Evolutionary conservation across 2,329 filamentous ascomycete genomes (phyloP).

Genomic region (Dothideomycetes sp.): DNA sequence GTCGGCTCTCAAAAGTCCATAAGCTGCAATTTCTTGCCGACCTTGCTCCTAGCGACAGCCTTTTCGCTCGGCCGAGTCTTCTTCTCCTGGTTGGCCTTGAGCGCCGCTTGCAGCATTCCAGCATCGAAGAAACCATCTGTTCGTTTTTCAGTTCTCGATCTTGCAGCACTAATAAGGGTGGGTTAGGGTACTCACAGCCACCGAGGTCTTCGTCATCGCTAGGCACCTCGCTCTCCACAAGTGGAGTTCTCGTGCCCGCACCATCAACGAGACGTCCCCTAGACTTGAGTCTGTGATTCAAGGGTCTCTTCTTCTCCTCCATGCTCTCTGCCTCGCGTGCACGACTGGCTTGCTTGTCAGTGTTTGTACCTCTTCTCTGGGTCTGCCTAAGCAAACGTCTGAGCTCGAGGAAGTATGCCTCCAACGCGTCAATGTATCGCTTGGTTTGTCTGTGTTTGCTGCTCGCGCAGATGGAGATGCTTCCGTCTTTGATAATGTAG

Average conservation of each 20-base stretch:
- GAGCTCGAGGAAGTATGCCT: constrained; percentile 84
- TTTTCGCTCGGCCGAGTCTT: constrained; percentile 40
- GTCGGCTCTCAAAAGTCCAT: constrained; percentile 47
- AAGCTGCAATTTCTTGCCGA: constrained; percentile 63
- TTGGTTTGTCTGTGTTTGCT: constrained; percentile 91
- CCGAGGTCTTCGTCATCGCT: constrained; percentile 85
- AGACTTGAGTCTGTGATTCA: constrained; percentile 49
- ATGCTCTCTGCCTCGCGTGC: constrained; percentile 51
- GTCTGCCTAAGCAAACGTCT: constrained; percentile 69
- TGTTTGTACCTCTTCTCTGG: constrained; percentile 42
- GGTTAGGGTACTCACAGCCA: constrained; percentile 92
- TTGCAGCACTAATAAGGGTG: background rate
- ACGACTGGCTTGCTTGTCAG: constrained; percentile 42
- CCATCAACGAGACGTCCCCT: constrained; percentile 57
- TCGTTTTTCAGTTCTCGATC: constrained; percentile 6
- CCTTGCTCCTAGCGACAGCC: constrained; percentile 53
- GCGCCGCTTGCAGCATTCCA: constrained; percentile 81
- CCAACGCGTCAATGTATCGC: constrained; percentile 79
- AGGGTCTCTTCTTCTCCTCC: constrained; percentile 39
- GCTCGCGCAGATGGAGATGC: constrained; percentile 80
- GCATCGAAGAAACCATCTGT: constrained; percentile 97
- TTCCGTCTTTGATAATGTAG: constrained; percentile 96
- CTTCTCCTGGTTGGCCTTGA: constrained; percentile 58
- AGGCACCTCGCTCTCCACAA: constrained; percentile 53
- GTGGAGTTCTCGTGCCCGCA: constrained; percentile 46